Evolutionary conservation across 495 filamentous ascomycete species (phyloP), one percentile per base, ranked within the genome.

Genomic region (Neurospora sp.): DNA sequence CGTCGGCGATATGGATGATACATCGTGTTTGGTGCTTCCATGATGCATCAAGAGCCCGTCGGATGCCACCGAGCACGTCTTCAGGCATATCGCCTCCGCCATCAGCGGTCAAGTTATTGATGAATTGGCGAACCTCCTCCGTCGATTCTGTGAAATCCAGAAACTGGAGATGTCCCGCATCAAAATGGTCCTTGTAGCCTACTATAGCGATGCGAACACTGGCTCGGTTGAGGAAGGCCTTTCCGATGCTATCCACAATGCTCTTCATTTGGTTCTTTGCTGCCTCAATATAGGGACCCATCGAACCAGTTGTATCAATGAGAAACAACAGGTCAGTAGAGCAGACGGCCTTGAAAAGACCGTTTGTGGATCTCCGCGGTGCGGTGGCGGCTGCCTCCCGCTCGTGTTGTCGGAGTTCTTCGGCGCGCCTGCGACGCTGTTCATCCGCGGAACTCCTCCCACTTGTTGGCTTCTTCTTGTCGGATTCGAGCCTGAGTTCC

Each of bases 201-300:
- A 84, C 82, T 2, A 84, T 79, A 10, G 78, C 84, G 71, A 87
- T 80, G 27, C 86, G 84, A 3, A 87, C 77, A 46, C 80, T 76
- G 35, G 77, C 81, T 27, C 80, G 79, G 70, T 83, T 78, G 70
- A 87, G 79, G 75, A 81, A 83, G 10, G 80, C 72, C 9, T 27
- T 39, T 69, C 78, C 75, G 77, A 84, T 82, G 39, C 81, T 81
- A 2, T 74, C 70, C 2, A 83, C 71, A 69, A 83, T 83, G 70
- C 71, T 76, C 72, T 73, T 77, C 66, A 84, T 78, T 40, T 84
- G 81, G 7, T 78, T 73, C 72, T 82, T 83, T 54, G 80, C 81
- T 2, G 80, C 80, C 2, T 78, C 72, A 49, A 84, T 82, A 72
- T 82, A 78, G 4, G 71, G 11, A 1, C 4, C 20, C 82, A 84